Evolutionary conservation across 306 rosid species (phyloP).

Genomic region (Vigna radiata): DNA sequence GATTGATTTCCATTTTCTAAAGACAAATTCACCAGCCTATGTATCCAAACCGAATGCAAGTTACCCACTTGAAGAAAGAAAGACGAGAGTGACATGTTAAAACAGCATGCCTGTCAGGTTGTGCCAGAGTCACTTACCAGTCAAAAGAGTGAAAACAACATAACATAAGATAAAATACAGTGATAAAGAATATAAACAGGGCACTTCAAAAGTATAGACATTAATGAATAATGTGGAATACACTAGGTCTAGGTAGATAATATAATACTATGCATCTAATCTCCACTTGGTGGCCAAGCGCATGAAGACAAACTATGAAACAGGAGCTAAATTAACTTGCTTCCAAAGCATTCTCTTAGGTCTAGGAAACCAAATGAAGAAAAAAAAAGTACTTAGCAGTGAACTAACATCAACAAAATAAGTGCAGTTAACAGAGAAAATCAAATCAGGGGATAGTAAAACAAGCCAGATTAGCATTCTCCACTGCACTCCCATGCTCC

Average conservation of each 20-base stretch:
- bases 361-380: constrained; percentile 40
- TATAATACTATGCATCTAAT: constrained; percentile 19
- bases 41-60: constrained; percentile 12
- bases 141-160: constrained; percentile 33
- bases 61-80: constrained; percentile 29
- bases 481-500: constrained; percentile 39
- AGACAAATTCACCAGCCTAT: constrained; percentile 21
- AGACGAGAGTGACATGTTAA: constrained; percentile 15
- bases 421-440: constrained; percentile 25
- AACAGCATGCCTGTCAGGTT: constrained; percentile 24
- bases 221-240: constrained; percentile 24
- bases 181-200: neutral
- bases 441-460: constrained; percentile 32
- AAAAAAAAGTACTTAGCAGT: constrained; percentile 12
- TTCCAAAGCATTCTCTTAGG: constrained; percentile 41
- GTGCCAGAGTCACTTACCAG: constrained; percentile 8
- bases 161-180: constrained; percentile 16
- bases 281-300: constrained; percentile 26
- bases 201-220: constrained; percentile 5
- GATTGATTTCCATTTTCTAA: constrained; percentile 17
- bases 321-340: constrained; percentile 15
- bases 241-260: neutral
- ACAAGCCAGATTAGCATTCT: constrained; percentile 4
- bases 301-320: constrained; percentile 29
- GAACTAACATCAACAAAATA: constrained; percentile 36